Conservation (phyloP, 116 monocot genomes). For the Phalaenopsis hybrid region DNA sequence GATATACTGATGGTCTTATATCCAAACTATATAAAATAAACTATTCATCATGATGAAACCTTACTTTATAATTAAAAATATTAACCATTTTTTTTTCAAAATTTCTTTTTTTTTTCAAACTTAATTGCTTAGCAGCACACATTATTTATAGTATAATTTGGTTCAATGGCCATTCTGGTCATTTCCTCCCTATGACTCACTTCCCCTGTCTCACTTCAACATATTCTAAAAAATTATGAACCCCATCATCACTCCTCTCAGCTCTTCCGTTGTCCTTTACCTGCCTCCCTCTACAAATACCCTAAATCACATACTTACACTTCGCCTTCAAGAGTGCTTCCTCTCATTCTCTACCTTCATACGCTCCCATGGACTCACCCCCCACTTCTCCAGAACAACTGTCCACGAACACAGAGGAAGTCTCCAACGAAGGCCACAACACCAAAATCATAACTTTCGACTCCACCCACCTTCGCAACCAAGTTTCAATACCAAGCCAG, state of each 20-base stretch:
- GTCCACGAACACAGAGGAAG: neutral
- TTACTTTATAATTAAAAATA: too few relatives aligned
- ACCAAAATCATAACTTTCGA: constrained; percentile 24
- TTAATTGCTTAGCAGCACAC: too few relatives aligned
- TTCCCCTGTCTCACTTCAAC: neutral
- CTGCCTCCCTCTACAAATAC: constrained; percentile 2
- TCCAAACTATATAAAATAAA: too few relatives aligned
- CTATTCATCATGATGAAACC: too few relatives aligned
- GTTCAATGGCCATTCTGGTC: neutral
- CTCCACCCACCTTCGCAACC: constrained; percentile 28
- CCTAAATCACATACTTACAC: neutral
- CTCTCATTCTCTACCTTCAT: neutral
- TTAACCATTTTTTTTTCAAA: too few relatives aligned
- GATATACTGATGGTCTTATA: too few relatives aligned
- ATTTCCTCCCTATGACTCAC: neutral
- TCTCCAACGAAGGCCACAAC: neutral
- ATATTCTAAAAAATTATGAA: neutral
- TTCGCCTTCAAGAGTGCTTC: too few relatives aligned
- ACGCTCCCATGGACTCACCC: constrained; percentile 24
- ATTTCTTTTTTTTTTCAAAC: too few relatives aligned
- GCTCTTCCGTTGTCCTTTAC: neutral
- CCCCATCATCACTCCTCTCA: neutral
- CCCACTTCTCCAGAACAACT: constrained; percentile 9
- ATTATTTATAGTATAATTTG: too few relatives aligned
- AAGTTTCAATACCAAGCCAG: constrained; percentile 45